Conservation (phyloP, 805 yeast genomes). For the Komagataella mondaviorum region DNA sequence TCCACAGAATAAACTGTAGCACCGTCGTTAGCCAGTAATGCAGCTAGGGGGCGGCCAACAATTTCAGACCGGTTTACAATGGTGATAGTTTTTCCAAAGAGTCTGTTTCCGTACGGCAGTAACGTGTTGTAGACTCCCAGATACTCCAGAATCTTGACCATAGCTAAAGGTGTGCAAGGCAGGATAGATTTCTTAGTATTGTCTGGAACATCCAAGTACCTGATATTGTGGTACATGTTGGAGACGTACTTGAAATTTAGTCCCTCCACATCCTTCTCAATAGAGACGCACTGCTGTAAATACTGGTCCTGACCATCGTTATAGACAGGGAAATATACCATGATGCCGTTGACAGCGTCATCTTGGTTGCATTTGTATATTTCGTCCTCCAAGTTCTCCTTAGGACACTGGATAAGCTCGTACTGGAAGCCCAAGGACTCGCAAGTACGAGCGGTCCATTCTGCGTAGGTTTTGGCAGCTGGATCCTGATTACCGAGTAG, state of each 20-base stretch:
- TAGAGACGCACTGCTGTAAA: slow-evolving; percentile 82
- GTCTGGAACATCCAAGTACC: slow-evolving; percentile 64
- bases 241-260: slow-evolving; percentile 82
- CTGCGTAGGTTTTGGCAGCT: slow-evolving; percentile 90
- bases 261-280: slow-evolving; percentile 94
- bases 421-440: slow-evolving; percentile 76
- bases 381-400: slow-evolving; percentile 76
- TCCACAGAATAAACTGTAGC: slow-evolving; percentile 93
- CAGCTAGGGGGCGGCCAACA: slow-evolving; percentile 96
- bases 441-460: slow-evolving; percentile 90
- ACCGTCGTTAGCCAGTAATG: slow-evolving; percentile 91
- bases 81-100: slow-evolving; percentile 85
- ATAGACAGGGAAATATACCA: slow-evolving; percentile 96
- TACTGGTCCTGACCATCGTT: slow-evolving; percentile 94
- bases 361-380: slow-evolving; percentile 76
- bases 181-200: slow-evolving; percentile 67
- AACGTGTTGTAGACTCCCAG: slow-evolving; percentile 76
- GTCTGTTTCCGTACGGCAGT: slow-evolving; percentile 77
- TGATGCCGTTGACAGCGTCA: slow-evolving; percentile 71
- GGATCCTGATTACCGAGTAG: slow-evolving; percentile 88
- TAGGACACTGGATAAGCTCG: slow-evolving; percentile 56
- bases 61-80: slow-evolving; percentile 92
- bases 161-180: slow-evolving; percentile 94
- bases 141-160: slow-evolving; percentile 85
- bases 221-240: slow-evolving; percentile 86